Conservation (phyloP, 257 asterid species). For the Scutellaria baicalensis region DNA sequence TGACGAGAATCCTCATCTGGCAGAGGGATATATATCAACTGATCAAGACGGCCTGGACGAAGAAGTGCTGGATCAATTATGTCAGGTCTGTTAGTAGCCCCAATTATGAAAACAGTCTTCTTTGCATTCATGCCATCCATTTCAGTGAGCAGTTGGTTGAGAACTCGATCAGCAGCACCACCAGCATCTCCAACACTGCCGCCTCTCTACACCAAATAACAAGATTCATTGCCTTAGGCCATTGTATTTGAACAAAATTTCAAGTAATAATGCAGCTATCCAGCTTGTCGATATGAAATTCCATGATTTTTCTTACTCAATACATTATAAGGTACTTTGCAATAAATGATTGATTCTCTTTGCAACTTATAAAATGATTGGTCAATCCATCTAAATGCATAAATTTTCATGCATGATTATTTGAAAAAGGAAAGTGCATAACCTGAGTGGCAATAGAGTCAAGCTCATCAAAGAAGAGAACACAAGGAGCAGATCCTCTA, state of each 20-base stretch:
- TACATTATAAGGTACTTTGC: background rate
- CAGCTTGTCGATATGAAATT: background rate
- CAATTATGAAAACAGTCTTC: constrained; percentile 56
- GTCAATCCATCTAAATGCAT: background rate
- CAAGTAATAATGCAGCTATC: background rate
- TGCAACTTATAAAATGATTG: background rate
- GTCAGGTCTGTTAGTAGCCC: constrained; percentile 64
- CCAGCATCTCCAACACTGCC: constrained; percentile 60
- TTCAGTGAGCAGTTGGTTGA: constrained; percentile 57
- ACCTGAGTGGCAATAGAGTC: constrained; percentile 72
- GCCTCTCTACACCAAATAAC: constrained; percentile 39
- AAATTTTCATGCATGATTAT: background rate
- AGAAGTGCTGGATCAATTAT: constrained; percentile 56
- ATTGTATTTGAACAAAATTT: background rate
- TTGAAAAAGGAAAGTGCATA: background rate
- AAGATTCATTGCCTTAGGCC: background rate
- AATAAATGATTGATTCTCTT: background rate
- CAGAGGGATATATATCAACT: constrained; percentile 52
- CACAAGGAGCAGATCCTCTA: constrained; percentile 64
- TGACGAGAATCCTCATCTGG: constrained; percentile 62
- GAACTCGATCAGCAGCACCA: constrained; percentile 62
- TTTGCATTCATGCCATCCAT: constrained; percentile 70
- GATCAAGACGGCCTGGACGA: constrained; percentile 70
- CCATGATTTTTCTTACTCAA: background rate
- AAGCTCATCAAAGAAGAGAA: constrained; percentile 61